phyloP scores from a whole-genome alignment of 1,139 yeast genomes.

The Geotrichum klebahnii region DNA sequence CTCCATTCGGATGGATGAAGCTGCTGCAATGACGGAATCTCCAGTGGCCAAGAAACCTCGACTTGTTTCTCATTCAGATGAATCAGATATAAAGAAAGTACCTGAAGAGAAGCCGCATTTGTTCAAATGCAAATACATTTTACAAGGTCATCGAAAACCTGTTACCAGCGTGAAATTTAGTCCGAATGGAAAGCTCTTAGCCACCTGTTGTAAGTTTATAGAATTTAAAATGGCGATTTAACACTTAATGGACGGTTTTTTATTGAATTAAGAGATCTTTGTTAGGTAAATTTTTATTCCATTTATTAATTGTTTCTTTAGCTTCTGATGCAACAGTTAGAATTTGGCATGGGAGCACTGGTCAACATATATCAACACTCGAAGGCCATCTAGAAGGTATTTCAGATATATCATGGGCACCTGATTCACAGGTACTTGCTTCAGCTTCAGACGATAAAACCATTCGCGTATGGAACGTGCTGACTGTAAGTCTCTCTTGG shows the following conservation, averaged over 20 bases:
- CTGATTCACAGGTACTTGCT: constrained; percentile 69
- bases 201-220: constrained; percentile 45
- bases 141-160: constrained; percentile 31
- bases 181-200: constrained; percentile 61
- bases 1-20: too few relatives aligned
- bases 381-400: constrained; percentile 66
- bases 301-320: constrained; percentile 22
- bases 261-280: too few relatives aligned
- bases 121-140: constrained; percentile 13
- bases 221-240: not conserved
- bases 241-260: too few relatives aligned
- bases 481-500: constrained; percentile 21
- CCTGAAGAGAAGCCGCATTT: not conserved
- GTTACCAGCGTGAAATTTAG: constrained; percentile 55
- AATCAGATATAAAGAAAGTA: not conserved
- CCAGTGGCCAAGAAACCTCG: not conserved
- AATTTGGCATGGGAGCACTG: constrained; percentile 42
- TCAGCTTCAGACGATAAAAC: constrained; percentile 86
- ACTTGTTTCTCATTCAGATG: not conserved
- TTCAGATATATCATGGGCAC: constrained; percentile 70
- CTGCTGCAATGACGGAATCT: not conserved
- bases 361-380: constrained; percentile 42
- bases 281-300: not conserved
- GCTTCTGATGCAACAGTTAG: constrained; percentile 46
- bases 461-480: constrained; percentile 66